phyloP scores from a whole-genome alignment of 1,284 basidiomycete species.

The Wallemia mellicola region DNA sequence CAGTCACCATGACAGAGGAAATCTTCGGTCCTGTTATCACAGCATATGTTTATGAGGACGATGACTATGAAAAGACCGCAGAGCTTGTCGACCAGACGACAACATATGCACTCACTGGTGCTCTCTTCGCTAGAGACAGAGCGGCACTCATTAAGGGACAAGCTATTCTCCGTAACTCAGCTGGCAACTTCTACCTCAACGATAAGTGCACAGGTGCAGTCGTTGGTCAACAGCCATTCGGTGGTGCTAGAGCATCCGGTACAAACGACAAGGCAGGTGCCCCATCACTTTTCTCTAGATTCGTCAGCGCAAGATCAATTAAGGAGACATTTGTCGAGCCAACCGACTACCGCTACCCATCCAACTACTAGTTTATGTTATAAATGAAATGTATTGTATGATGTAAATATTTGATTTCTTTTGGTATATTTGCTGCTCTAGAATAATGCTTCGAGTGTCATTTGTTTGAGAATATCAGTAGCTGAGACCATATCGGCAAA shows the following conservation, averaged over 20 bases:
- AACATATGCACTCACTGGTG: constrained; percentile 64
- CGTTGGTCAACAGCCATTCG: constrained; percentile 89
- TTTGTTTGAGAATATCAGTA: constrained; percentile 92
- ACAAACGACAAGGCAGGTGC: constrained; percentile 97
- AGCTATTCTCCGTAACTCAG: constrained; percentile 49
- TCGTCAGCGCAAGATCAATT: constrained; percentile 67
- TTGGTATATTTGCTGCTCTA: constrained; percentile 11
- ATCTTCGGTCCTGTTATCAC: constrained; percentile 93
- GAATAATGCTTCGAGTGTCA: constrained; percentile 85
- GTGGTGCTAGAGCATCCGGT: constrained; percentile 68
- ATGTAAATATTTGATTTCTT: not conserved
- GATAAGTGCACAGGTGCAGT: constrained; percentile 89
- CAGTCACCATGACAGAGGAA: constrained; percentile 75
- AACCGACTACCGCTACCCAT: constrained; percentile 50
- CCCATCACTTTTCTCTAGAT: constrained; percentile 63
- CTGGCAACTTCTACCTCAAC: constrained; percentile 80
- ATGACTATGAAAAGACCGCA: constrained; percentile 52
- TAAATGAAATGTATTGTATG: not conserved
- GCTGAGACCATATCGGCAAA: constrained; percentile 90
- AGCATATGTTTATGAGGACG: constrained; percentile 58
- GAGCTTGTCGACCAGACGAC: constrained; percentile 65
- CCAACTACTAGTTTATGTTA: constrained; percentile 22
- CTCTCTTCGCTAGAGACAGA: constrained; percentile 57
- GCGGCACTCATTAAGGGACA: constrained; percentile 41
- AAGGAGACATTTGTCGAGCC: constrained; percentile 77